phyloP scores from a whole-genome alignment of 306 rosid genomes.

The Myrica gale region DNA sequence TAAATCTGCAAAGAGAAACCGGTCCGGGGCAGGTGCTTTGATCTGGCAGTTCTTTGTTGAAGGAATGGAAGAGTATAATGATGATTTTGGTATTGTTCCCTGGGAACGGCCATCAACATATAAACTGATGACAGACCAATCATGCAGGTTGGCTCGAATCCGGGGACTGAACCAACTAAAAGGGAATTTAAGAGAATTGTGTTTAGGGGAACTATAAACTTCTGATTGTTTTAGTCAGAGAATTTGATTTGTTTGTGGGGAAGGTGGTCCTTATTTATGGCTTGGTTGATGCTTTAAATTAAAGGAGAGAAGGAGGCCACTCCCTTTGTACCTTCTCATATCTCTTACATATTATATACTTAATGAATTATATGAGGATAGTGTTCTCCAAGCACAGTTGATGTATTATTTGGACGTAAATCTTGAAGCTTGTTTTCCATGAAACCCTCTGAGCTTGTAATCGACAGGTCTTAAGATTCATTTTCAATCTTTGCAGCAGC shows the following conservation, averaged over 20 bases:
- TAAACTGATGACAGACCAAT: conserved; percentile 51
- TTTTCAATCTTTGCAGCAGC: conserved; percentile 1
- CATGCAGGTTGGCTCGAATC: conserved; percentile 73
- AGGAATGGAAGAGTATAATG: conserved; percentile 72
- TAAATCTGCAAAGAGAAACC: conserved; percentile 75
- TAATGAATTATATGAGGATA: conserved; percentile 30
- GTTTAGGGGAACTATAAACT: conserved; percentile 42
- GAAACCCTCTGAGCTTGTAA: conserved; percentile 12
- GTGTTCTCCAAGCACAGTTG: conserved; percentile 31
- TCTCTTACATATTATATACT: conserved; percentile 23
- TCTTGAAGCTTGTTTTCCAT: conserved; percentile 29
- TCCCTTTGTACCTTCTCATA: conserved; percentile 33
- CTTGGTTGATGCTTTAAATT: conserved; percentile 1
- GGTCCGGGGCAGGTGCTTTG: conserved; percentile 79
- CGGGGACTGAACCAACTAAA: conserved; percentile 48
- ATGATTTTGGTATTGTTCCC: conserved; percentile 84
- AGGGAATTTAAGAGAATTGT: conserved; percentile 46
- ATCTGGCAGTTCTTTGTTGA: conserved; percentile 84
- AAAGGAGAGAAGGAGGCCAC: conserved; percentile 24
- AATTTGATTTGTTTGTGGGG: conserved; percentile 12
- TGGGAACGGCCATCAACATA: conserved; percentile 57
- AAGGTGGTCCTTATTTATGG: conserved; percentile 27
- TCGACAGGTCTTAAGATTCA: neutral
- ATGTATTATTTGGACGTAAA: conserved; percentile 15
- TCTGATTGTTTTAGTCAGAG: conserved; percentile 4